These are phyloP conservation scores for Adansonia digitata DNA, from an alignment of 345 rosid species.

Conservation along the genomic window DNA sequence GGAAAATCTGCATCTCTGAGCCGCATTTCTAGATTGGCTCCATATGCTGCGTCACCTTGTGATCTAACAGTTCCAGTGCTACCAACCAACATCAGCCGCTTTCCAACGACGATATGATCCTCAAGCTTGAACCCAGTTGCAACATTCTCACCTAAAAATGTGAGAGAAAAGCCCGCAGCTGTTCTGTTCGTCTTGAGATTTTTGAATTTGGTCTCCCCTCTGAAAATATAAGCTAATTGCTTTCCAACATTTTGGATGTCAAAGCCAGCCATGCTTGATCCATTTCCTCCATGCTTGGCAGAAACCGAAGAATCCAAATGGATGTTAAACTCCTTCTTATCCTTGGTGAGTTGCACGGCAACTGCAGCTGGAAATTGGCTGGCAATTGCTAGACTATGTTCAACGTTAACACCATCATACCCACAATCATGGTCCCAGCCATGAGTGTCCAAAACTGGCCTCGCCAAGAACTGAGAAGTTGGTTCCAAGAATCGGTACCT, in stretches of 20 bases:
- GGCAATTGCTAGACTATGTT: conserved; percentile 58
- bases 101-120: conserved; percentile 55
- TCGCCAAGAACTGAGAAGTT: conserved; percentile 71
- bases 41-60: conserved; percentile 78
- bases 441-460: conserved; percentile 90
- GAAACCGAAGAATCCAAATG: conserved; percentile 87
- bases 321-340: conserved; percentile 90
- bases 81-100: conserved; percentile 70
- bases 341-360: conserved; percentile 82
- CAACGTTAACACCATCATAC: conserved; percentile 86
- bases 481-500: conserved; percentile 90
- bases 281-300: conserved; percentile 74
- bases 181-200: neutral
- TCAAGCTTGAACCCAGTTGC: neutral
- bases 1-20: conserved; percentile 82
- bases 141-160: conserved; percentile 2
- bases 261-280: conserved; percentile 90
- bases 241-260: conserved; percentile 95
- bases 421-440: conserved; percentile 99
- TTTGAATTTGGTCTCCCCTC: conserved; percentile 5
- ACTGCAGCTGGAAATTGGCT: conserved; percentile 70
- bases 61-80: conserved; percentile 79
- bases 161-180: neutral
- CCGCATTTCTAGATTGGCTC: conserved; percentile 85
- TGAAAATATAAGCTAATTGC: conserved; percentile 9